Conservation (phyloP, 2,329 filamentous ascomycete species). For the Purpureocillium lavendulum region DNA sequence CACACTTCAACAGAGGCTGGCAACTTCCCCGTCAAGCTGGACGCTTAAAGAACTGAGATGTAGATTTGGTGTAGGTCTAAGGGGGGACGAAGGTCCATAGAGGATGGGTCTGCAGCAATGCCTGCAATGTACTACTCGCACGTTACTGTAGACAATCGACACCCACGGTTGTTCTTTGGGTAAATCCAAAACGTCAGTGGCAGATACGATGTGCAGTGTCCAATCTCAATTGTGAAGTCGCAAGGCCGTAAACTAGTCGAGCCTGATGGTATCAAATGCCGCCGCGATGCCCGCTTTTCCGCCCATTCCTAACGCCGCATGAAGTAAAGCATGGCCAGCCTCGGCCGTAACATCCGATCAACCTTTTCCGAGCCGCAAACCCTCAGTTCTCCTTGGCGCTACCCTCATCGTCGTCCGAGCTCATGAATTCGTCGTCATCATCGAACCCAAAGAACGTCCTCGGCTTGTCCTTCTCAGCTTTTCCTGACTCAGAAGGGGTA, state of each 20-base stretch:
- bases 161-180: conserved; percentile 12
- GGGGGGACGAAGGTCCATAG: conserved; percentile 14
- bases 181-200: conserved; percentile 1
- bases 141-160: conserved; percentile 18
- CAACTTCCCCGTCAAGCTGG: conserved; percentile 59
- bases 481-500: conserved; percentile 34
- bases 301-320: conserved; percentile 3
- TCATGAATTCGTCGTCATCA: conserved; percentile 69
- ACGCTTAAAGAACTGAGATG: conserved; percentile 36
- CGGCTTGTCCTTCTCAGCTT: conserved; percentile 28
- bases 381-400: not conserved
- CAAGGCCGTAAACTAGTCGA: not conserved
- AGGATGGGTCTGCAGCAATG: conserved; percentile 19
- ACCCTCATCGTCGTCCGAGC: conserved; percentile 53
- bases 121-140: conserved; percentile 29
- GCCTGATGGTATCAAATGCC: conserved; percentile 2
- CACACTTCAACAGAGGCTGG: conserved; percentile 45
- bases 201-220: not conserved
- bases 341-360: too few species aligned
- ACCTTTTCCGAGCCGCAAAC: not conserved
- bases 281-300: not conserved
- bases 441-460: conserved; percentile 67
- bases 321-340: too few species aligned
- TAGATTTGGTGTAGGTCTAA: conserved; percentile 11
- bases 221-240: conserved; percentile 5